A percentile compares a stretch with the other conserved stretches of the same genome.
These are phyloP conservation scores for Candida tunisiensis DNA, from an alignment of 1,139 yeast genomes.

Conservation along the genomic window DNA sequence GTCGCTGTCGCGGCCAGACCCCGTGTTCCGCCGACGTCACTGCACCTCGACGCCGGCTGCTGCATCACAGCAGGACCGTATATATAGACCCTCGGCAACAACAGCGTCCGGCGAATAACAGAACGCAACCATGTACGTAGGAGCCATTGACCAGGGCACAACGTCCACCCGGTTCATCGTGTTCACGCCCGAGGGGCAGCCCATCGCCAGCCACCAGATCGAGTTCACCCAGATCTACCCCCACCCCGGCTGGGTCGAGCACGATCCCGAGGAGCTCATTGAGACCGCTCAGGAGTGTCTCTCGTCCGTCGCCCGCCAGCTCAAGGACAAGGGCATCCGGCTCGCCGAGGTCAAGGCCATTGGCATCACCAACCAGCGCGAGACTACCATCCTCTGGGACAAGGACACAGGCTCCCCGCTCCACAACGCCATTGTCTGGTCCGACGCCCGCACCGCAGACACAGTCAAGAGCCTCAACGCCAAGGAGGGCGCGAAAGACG, in stretches of 20 bases:
- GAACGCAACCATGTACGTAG: conserved; percentile 10
- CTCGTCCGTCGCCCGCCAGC: conserved; percentile 17
- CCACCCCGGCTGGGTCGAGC: conserved; percentile 65
- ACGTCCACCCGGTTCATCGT: conserved; percentile 87
- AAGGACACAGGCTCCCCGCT: conserved; percentile 69
- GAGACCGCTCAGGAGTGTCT: conserved; percentile 41
- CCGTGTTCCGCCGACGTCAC: too few species aligned
- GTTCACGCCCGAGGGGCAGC: conserved; percentile 56
- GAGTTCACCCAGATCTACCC: conserved; percentile 35
- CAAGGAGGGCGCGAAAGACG: conserved; percentile 42
- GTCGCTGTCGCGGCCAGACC: too few species aligned
- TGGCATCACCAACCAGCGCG: conserved; percentile 93
- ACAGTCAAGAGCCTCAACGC: conserved; percentile 49
- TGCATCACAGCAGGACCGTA: too few species aligned
- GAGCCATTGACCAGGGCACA: conserved; percentile 78
- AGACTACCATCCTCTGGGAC: conserved; percentile 86
- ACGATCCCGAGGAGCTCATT: conserved; percentile 74
- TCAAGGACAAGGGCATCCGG: conserved; percentile 14
- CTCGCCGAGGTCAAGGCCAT: conserved; percentile 24
- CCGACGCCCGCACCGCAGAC: conserved; percentile 74
- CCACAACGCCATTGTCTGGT: conserved; percentile 88
- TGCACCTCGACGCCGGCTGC: too few species aligned
- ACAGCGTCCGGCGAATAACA: too few species aligned
- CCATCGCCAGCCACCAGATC: conserved; percentile 76
- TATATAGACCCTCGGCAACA: too few species aligned